phyloP scores from a whole-genome alignment of 2,329 filamentous ascomycete species.

The Aspergillus quadricinctus region DNA sequence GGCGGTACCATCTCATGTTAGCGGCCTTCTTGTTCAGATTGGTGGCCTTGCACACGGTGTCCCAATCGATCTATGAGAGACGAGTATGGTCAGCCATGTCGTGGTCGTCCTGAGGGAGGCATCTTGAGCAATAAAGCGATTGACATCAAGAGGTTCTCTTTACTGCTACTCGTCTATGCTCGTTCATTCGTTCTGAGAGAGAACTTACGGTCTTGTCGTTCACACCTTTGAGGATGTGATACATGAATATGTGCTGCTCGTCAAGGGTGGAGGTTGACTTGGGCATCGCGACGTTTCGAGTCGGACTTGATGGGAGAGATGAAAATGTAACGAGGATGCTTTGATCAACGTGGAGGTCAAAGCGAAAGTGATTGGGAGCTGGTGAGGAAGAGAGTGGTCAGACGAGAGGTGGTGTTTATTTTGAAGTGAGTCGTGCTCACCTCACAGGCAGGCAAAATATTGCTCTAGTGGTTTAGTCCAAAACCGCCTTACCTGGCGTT shows the following conservation, averaged over 20 bases:
- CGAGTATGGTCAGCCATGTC: not conserved
- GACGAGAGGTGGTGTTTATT: not conserved
- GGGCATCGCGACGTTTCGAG: not conserved
- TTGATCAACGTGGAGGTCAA: not conserved
- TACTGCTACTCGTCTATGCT: not conserved
- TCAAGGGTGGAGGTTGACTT: not conserved
- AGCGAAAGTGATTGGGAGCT: not conserved
- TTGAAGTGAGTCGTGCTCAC: not conserved
- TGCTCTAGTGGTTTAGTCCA: not conserved
- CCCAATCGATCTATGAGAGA: conserved; percentile 36
- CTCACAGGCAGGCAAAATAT: not conserved
- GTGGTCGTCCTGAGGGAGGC: not conserved
- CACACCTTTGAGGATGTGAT: not conserved
- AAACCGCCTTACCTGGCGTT: not conserved
- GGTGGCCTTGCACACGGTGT: conserved; percentile 14
- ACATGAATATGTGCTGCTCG: not conserved
- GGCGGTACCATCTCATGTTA: conserved; percentile 11
- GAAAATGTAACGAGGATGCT: not conserved
- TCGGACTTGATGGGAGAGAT: not conserved
- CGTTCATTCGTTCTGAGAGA: not conserved
- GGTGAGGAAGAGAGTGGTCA: not conserved
- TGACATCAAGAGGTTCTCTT: not conserved
- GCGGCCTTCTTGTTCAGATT: conserved; percentile 12
- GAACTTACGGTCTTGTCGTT: not conserved
- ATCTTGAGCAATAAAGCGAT: not conserved